Evolutionary conservation across 2,329 filamentous ascomycete genomes (phyloP).

Genomic region (Aspergillus sp.): DNA sequence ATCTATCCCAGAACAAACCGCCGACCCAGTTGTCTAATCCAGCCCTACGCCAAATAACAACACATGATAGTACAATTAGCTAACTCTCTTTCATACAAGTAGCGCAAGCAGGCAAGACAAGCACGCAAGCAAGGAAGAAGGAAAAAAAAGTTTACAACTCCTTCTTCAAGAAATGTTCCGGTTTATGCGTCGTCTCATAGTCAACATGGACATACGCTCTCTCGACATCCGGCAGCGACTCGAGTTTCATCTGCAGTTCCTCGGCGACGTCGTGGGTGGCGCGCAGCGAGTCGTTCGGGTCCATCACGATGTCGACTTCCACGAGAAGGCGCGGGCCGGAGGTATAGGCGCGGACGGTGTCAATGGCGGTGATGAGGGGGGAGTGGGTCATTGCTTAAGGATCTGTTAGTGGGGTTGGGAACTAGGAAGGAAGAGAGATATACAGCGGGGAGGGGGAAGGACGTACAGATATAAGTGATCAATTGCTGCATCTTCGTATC

Average conservation of each 20-base stretch:
- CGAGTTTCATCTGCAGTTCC: constrained; percentile 88
- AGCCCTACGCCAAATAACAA: no score
- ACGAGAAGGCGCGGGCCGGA: constrained; percentile 85
- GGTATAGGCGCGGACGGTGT: constrained; percentile 93
- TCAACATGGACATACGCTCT: constrained; percentile 95
- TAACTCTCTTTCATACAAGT: no score
- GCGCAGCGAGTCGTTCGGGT: constrained; percentile 67
- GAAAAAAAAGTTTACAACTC: constrained; percentile 46
- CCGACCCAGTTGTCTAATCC: no score
- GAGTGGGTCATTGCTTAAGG: constrained; percentile 75
- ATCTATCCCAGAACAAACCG: no score
- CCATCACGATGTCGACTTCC: constrained; percentile 96
- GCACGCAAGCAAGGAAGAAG: no score
- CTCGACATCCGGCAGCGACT: constrained; percentile 88
- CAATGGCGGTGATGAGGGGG: constrained; percentile 75
- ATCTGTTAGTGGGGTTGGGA: neutral
- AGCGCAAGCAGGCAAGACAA: neutral
- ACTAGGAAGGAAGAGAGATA: neutral
- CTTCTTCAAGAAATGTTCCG: constrained; percentile 74
- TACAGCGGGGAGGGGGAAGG: neutral
- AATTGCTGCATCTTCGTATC: constrained; percentile 84
- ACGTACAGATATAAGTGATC: constrained; percentile 84
- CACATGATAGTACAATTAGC: no score
- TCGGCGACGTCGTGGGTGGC: constrained; percentile 92
- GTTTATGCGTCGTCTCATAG: constrained; percentile 93